Base-by-base conservation (phyloP, 1,139 yeast species). In the Sugiyamaella neomexicana region DNA sequence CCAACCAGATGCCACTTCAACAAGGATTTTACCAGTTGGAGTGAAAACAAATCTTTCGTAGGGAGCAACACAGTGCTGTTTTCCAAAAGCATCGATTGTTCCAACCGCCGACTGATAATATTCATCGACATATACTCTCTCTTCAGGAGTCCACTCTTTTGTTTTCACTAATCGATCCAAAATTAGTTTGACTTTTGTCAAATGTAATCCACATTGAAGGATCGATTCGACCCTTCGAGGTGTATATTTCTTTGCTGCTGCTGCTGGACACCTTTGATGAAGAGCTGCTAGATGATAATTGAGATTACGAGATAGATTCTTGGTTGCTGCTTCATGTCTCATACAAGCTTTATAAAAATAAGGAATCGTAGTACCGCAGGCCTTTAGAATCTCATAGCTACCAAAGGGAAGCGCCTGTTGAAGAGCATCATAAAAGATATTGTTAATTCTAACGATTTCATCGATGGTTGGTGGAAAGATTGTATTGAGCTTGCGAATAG, bases 391-490 rank as follows among this genome's bases (percentile, higher is more conserved):
- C 68, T 91, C 97, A 58, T 80, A 82, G 41, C 82, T 73, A 2
- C 97, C 97, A 65, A 70, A 81, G 0, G 84, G 81, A 2, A 76
- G 66, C 0, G 97, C 95, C 17, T 80, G 73, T 53, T 80, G 80
- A 55, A 91, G 72, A 17, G 95, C 81, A 62, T 87, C 96, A 60
- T 86, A 80, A 56, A 89, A 81, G 4, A 91, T 83, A 67, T 96
- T 88, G 66, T 90, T 90, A 41, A 91, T 84, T 63, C 97, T 77
- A 13, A 96, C 87, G 20, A 91, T 83, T 72, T 91, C 98, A 70
- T 91, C 98, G 32, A 91, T 86, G 0, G 98, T 91, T 0, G 97
- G 97, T 1, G 98, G 97, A 66, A 91, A 89, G 1, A 89, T 78
- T 50, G 82, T 77, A 68, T 91, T 91, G 39, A 90, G 75, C 61